Evolutionary conservation across 2,329 filamentous ascomycete species (phyloP), one percentile per base, ranked within the genome.

Genomic region (Incumbomyces lentus): DNA sequence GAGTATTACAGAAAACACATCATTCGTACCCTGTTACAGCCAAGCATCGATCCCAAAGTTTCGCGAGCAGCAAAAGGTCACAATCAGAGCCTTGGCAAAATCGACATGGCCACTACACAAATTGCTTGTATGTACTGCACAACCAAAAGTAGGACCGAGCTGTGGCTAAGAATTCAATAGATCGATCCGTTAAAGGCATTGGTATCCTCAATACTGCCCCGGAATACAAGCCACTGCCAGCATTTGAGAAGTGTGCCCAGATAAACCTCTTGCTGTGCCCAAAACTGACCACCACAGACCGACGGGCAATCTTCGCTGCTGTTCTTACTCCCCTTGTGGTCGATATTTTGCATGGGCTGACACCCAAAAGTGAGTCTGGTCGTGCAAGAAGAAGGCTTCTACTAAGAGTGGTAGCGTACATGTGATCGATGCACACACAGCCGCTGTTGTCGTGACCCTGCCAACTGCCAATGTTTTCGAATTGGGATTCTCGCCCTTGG

Each of bases 331-430:
- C 53, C 85, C 88, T 49, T 94, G 92, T 68, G 90, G 92, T 64
- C 86, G 85, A 63, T 98, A 89, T 73, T 93, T 95, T 69, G 89
- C 88, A 54, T 98, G 86, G 84, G 89, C 90, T 56, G 86, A 86
- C 52, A 84, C 81, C 53, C 87, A 95, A 59, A 70, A 73, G 78
- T 79, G 70, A 54, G 71, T 58, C 41, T 17, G 19, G 18, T 19
- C 32, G 13, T 13, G 14, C 37, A 29, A 30, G 13, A 16, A 6
- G 22, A 16, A n/a, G 35, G 37, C 2, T 18, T 43, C 22, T 37
- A 40, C 14, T 38, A 19, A 30, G 39, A 19, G 33, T 16, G 2
- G 22, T 51, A 82, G 81, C 62, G 89, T 98, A 61, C 82, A 76
- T 57, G 82, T 96, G 55, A 75, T 93, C 59, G 86, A 96, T 65